Evolutionary conservation across 352 stramenopile species (phyloP), one percentile per base, ranked within the genome.

Genomic region (Globisporangium abappressorium): DNA sequence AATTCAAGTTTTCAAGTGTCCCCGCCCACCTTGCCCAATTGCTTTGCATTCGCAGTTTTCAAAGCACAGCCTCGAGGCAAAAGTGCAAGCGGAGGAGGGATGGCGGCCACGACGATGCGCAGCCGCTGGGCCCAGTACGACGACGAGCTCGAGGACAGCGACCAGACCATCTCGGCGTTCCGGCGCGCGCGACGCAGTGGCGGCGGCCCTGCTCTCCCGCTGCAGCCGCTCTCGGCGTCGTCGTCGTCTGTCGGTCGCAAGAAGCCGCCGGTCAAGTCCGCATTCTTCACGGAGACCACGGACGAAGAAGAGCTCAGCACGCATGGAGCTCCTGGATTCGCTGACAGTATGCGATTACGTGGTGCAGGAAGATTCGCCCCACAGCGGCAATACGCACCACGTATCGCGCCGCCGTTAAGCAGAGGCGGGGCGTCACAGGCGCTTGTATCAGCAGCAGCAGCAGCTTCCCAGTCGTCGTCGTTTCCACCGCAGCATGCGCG

Each of bases 281-380:
- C 80, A 24, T 93, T 87, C 66, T 93, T 93, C 64, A 73, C 80
- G 2, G 85, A 93, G 63, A 87, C 85, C 36, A 92, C 85, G 8
- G 83, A 91, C 67, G 85, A 93, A 22, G 85, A 93, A 26, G 78
- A 76, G 33, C 20, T 56, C 54, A 55, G 53, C 33, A 4, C 9
- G 0, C 61, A 51, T 26, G 61, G 47, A 28, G 30, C 41, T 53
- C 1, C 36, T 33, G 26, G 11, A 15, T 26, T 51, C 43, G 22
- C 41, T n/a, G 33, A 30, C 15, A 57, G 18, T 11, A 34, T 9
- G 46, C 47, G 51, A 43, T 12, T 5, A 6, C 24, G 38, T 6
- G 36, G 5, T 30, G 15, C 30, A 55, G 24, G 43, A 5, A 54
- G 24, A 20, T 14, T 18, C 9, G 14, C 24, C 15, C 14, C 36